phyloP scores from a whole-genome alignment of 257 asterid genomes.

The Jacaranda mimosifolia region DNA sequence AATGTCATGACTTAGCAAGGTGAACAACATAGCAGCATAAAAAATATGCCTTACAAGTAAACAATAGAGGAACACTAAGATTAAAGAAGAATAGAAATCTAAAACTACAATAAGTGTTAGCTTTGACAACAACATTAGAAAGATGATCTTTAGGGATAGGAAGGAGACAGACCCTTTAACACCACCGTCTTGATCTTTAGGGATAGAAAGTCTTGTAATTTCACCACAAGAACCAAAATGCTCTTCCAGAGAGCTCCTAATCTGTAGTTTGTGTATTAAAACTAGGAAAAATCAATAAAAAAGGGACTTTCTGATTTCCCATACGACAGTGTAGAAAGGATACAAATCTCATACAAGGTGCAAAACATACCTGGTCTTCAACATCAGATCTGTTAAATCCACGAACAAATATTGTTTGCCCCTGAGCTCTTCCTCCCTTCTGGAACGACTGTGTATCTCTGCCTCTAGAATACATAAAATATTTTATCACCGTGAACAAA shows the following conservation, averaged over 20 bases:
- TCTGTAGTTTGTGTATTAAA: slow-evolving; percentile 46
- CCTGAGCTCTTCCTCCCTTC: slow-evolving; percentile 50
- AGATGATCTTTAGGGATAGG: neutral
- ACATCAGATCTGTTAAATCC: slow-evolving; percentile 63
- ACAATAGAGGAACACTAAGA: neutral
- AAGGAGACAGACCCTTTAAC: slow-evolving; percentile 63
- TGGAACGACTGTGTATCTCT: slow-evolving; percentile 54
- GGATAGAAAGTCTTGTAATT: slow-evolving; percentile 65
- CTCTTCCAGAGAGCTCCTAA: slow-evolving; percentile 63
- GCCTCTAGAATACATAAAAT: slow-evolving; percentile 40
- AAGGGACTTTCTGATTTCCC: neutral
- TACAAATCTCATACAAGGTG: neutral
- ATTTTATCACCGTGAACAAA: neutral
- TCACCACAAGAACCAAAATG: slow-evolving; percentile 86
- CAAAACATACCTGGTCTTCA: slow-evolving; percentile 59
- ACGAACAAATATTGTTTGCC: slow-evolving; percentile 64
- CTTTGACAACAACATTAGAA: neutral
- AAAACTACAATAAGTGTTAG: neutral
- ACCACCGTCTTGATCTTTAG: slow-evolving; percentile 65
- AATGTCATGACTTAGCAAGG: neutral
- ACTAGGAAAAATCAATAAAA: too few relatives aligned
- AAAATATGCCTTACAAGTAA: too few relatives aligned
- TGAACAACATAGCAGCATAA: neutral
- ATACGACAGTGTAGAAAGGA: neutral
- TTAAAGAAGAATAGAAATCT: neutral